Conservation (phyloP, 106 monocot genomes). For the Allium cepa region DNA sequence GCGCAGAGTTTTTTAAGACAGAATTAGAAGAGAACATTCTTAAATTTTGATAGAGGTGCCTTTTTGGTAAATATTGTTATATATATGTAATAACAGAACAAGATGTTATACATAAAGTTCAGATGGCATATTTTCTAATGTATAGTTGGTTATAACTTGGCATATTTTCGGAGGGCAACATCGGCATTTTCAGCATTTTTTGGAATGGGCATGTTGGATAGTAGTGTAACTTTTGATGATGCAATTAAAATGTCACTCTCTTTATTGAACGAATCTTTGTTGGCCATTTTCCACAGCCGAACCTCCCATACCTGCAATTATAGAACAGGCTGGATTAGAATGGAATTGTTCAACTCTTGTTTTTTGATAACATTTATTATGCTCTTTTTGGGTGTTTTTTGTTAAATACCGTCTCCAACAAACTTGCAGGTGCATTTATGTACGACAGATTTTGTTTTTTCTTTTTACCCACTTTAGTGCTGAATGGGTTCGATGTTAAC, state of each 20-base stretch:
- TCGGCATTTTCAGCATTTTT: slow-evolving; percentile 22
- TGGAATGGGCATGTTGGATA: slow-evolving; percentile 38
- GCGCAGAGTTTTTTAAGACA: not conserved
- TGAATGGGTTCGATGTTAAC: not conserved
- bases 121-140: too few relatives aligned
- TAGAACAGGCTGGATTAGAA: not conserved
- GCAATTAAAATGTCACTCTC: slow-evolving; percentile 17
- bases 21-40: not conserved
- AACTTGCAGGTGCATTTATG: not conserved
- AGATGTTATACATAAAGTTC: not conserved
- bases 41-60: not conserved
- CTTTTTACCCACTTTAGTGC: not conserved
- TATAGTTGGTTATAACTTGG: slow-evolving; percentile 19
- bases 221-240: slow-evolving; percentile 37
- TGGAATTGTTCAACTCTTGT: not conserved
- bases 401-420: not conserved
- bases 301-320: slow-evolving; percentile 44
- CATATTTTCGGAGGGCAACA: slow-evolving; percentile 25
- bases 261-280: not conserved
- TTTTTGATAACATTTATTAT: not conserved
- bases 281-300: slow-evolving; percentile 25
- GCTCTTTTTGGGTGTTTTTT: not conserved
- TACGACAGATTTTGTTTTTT: not conserved
- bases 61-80: not conserved
- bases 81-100: not conserved